phyloP scores from a whole-genome alignment of 2,329 filamentous ascomycete genomes.

The Coniochaeta sp. region DNA sequence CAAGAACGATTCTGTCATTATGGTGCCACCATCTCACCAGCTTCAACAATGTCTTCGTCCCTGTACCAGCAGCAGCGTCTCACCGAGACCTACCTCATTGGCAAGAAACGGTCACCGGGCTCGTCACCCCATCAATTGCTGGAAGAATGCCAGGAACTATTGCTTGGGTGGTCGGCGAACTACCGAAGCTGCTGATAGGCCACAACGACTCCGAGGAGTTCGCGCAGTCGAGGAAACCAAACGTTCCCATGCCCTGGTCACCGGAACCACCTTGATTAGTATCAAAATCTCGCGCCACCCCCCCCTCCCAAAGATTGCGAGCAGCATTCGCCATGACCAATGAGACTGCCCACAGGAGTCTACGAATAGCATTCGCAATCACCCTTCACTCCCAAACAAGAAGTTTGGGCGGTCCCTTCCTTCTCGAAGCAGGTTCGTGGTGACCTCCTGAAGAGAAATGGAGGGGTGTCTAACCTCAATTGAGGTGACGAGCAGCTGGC shows the following conservation, averaged over 20 bases:
- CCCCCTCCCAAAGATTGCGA: not conserved
- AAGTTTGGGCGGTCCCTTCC: not conserved
- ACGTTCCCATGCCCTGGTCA: too few species aligned
- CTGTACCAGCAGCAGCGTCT: not conserved
- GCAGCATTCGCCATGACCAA: not conserved
- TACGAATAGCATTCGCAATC: not conserved
- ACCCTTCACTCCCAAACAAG: not conserved
- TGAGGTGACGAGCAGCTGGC: not conserved
- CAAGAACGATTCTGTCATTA: not conserved
- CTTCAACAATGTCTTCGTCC: not conserved
- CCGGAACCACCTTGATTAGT: not conserved
- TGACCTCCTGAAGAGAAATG: not conserved
- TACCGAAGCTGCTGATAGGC: not conserved
- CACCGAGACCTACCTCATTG: not conserved
- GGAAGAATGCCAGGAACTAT: not conserved
- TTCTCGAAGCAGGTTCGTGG: not conserved
- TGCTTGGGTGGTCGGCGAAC: not conserved
- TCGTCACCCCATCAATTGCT: not conserved
- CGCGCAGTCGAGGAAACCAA: too few species aligned
- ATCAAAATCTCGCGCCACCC: not conserved
- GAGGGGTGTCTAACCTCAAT: not conserved
- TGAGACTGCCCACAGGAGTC: not conserved
- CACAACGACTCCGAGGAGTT: too few species aligned
- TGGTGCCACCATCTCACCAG: constrained; percentile 1
- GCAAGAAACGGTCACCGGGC: not conserved